Percentiles rank a stretch among this genome's conserved stretches.
Conservation (phyloP, 768 basidiomycete genomes). For the Rhodotorula graminis region DNA sequence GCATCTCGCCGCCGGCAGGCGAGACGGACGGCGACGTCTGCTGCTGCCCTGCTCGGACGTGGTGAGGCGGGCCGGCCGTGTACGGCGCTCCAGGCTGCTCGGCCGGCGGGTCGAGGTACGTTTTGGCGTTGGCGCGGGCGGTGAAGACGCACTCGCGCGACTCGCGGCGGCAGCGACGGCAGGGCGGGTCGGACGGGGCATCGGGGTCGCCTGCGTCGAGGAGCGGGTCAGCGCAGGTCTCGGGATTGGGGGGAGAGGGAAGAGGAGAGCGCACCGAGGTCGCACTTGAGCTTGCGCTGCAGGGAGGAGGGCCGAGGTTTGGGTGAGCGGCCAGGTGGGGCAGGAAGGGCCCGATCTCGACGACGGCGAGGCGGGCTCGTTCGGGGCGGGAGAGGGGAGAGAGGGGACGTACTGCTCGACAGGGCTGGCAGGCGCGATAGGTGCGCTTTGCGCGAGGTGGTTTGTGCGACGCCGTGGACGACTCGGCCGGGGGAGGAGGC, state of each 20-base stretch:
- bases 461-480: neutral
- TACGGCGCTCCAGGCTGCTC: neutral
- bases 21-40: neutral
- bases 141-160: conserved; percentile 39
- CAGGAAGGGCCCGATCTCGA: neutral
- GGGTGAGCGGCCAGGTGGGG: neutral
- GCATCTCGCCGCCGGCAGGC: neutral
- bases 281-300: conserved; percentile 40
- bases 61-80: neutral
- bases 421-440: conserved; percentile 32
- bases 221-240: no score
- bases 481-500: neutral
- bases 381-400: no score
- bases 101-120: neutral
- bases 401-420: conserved; percentile 6
- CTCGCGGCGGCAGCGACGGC: conserved; percentile 38
- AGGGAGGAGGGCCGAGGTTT: neutral
- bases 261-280: conserved; percentile 29
- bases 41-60: neutral
- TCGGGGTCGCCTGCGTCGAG: conserved; percentile 27
- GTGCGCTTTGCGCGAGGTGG: conserved; percentile 13
- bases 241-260: neutral
- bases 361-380: no score
- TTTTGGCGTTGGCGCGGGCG: conserved; percentile 9
- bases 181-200: conserved; percentile 38